A percentile compares a stretch with the other conserved stretches of the same genome.
These are phyloP conservation scores for Daldinia vernicosa DNA, from an alignment of 495 filamentous ascomycete genomes.

Conservation along the genomic window DNA sequence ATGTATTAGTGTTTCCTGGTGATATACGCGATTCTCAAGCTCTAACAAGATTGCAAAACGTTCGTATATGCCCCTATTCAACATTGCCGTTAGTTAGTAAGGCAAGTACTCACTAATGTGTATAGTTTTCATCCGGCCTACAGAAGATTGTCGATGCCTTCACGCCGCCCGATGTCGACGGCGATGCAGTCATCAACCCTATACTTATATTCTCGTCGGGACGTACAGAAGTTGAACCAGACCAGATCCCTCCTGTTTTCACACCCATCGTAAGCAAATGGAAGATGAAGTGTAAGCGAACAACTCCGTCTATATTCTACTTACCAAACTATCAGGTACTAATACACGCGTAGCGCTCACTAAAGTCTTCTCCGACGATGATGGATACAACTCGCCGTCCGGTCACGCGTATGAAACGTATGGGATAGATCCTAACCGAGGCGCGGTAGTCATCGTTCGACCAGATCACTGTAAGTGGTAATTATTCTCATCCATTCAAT, in stretches of 20 bases:
- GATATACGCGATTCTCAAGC: slow-evolving; percentile 51
- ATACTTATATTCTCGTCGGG: slow-evolving; percentile 64
- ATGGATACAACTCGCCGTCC: slow-evolving; percentile 71
- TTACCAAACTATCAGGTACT: background rate
- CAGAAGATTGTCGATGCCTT: slow-evolving; percentile 55
- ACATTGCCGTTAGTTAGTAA: background rate
- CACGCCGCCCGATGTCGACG: slow-evolving; percentile 55
- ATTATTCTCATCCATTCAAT: slow-evolving; percentile 1
- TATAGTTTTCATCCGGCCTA: slow-evolving; percentile 42
- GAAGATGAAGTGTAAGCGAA: slow-evolving; percentile 62
- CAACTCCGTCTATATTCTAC: background rate
- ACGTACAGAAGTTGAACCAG: slow-evolving; percentile 64
- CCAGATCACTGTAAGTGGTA: slow-evolving; percentile 73
- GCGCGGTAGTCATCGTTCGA: slow-evolving; percentile 67
- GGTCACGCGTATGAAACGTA: slow-evolving; percentile 71
- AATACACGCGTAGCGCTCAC: slow-evolving; percentile 57
- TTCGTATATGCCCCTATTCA: slow-evolving; percentile 43
- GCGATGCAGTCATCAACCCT: slow-evolving; percentile 69
- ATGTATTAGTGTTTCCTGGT: slow-evolving; percentile 67
- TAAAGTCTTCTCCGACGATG: slow-evolving; percentile 73
- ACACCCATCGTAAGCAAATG: slow-evolving; percentile 67
- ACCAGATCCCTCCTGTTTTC: slow-evolving; percentile 67
- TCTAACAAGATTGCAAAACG: slow-evolving; percentile 53
- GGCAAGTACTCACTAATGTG: background rate
- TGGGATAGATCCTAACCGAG: slow-evolving; percentile 62